Base-by-base conservation (phyloP, 805 yeast genomes). In the Ogataea ganodermae region DNA sequence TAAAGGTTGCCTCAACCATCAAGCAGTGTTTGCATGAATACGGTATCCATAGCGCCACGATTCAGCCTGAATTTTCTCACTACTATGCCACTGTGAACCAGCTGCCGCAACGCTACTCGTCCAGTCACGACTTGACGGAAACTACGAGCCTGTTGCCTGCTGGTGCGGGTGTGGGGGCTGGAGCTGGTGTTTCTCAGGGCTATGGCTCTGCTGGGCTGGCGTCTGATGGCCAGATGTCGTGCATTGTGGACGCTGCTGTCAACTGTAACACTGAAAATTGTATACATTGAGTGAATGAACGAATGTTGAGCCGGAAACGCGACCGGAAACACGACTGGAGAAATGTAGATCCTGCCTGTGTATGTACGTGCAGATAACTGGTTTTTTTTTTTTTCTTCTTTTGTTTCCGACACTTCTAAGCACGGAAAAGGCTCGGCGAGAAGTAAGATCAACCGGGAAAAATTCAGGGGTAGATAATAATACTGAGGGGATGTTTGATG, bases 11-110 rank as follows among this genome's bases (percentile, higher is more conserved):
- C 7, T 74, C 81, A 41, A 78, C 79, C 48, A 92, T 92, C 44
- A 81, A 94, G 66, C 79, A 79, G 44, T 83, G 90, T 38, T 75
- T 92, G 59, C 96, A 89, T 59, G 81, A 77, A 22, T 85, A 84
- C 62, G 96, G 96, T 37, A 84, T 92, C 51, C 96, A 91, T 61
- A 86, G 94, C 30, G 96, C 92, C 16, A 92, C 99, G 1, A 91
- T 94, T 42, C 99, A 92, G 69, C 99, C 99, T 0, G 99, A 92
- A 70, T 94, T 92, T 60, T 64, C 74, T 1, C 50, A 54, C 9
- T 68, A 58, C 48, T 69, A 68, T 32, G 62, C 62, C 24, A 56
- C 55, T 27, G 51, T 49, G 33, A 59, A 65, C 42, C 54, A 57
- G 50, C 53, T 67, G 22, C 70, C 70, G 23, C 55, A 56, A 27